These are phyloP conservation scores for Wallacemonas collosoma DNA, from an alignment of 208 protist genomes.

Conservation along the genomic window DNA sequence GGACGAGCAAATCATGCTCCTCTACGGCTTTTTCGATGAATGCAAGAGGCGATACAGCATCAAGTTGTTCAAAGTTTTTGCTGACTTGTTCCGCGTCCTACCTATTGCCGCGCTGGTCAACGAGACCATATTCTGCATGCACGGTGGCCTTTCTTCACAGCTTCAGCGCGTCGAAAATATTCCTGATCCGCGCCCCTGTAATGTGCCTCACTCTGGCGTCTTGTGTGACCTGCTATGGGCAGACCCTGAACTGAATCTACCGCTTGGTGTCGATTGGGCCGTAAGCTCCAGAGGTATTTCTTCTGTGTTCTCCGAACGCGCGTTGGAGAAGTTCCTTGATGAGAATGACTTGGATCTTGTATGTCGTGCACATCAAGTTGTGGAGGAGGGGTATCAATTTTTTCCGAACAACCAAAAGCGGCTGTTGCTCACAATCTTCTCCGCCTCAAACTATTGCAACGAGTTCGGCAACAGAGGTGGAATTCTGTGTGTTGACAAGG, in stretches of 20 bases:
- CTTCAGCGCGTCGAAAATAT: constrained; percentile 93
- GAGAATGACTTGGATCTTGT: constrained; percentile 99
- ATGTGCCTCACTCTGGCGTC: constrained; percentile 98
- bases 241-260: constrained; percentile 96
- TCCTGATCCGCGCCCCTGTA: constrained; percentile 94
- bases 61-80: constrained; percentile 99
- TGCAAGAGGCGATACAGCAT: constrained; percentile 97
- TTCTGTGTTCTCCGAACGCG: constrained; percentile 97
- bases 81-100: constrained; percentile 98
- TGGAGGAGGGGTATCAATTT: constrained; percentile 99
- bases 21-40: constrained; percentile 99
- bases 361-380: constrained; percentile 99
- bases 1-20: constrained; percentile 98
- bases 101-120: constrained; percentile 98
- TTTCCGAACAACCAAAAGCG: constrained; percentile 96
- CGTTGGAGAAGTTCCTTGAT: constrained; percentile 96
- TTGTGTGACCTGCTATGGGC: constrained; percentile 99
- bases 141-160: constrained; percentile 97
- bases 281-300: constrained; percentile 99
- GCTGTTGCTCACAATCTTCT: constrained; percentile 99
- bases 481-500: constrained; percentile 97
- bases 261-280: constrained; percentile 95
- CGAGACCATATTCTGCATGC: constrained; percentile 99
- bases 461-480: constrained; percentile 99
- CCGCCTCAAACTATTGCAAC: constrained; percentile 99